Conservation (phyloP, 2,329 filamentous ascomycete species). For the Trichoderma sp. region DNA sequence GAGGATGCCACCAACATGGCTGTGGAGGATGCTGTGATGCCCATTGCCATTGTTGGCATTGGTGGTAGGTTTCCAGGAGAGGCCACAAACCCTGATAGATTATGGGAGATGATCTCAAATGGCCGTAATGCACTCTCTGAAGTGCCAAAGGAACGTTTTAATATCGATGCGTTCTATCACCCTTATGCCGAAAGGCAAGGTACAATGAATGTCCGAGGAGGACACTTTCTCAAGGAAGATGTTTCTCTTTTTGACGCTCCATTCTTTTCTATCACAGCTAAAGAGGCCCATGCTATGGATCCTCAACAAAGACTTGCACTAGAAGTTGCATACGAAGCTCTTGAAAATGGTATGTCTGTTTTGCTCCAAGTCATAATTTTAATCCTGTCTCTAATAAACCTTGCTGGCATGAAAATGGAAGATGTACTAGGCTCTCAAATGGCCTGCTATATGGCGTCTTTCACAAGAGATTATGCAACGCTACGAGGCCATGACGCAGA, state of each 20-base stretch:
- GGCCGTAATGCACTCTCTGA: neutral
- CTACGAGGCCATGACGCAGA: too few relatives aligned
- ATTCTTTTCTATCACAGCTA: slow-evolving; percentile 28
- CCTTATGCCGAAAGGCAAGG: neutral
- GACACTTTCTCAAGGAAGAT: slow-evolving; percentile 32
- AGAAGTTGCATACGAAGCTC: slow-evolving; percentile 31
- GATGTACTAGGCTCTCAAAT: too few relatives aligned
- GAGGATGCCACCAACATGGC: too few relatives aligned
- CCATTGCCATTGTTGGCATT: neutral
- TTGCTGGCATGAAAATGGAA: too few relatives aligned
- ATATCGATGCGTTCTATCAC: neutral
- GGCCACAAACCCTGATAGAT: neutral
- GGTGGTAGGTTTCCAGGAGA: neutral
- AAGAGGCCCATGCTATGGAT: slow-evolving; percentile 32
- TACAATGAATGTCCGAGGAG: slow-evolving; percentile 25
- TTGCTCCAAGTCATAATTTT: too few relatives aligned
- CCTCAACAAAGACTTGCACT: slow-evolving; percentile 33
- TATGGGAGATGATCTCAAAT: neutral
- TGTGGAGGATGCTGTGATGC: too few relatives aligned
- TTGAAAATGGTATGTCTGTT: slow-evolving; percentile 26
- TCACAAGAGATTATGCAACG: too few relatives aligned
- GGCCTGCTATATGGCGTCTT: too few relatives aligned
- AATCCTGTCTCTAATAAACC: too few relatives aligned
- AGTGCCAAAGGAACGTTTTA: neutral
- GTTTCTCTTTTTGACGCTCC: slow-evolving; percentile 28